Evolutionary conservation across 140 eudicot species (phyloP).

Genomic region (Bidens hawaiensis): DNA sequence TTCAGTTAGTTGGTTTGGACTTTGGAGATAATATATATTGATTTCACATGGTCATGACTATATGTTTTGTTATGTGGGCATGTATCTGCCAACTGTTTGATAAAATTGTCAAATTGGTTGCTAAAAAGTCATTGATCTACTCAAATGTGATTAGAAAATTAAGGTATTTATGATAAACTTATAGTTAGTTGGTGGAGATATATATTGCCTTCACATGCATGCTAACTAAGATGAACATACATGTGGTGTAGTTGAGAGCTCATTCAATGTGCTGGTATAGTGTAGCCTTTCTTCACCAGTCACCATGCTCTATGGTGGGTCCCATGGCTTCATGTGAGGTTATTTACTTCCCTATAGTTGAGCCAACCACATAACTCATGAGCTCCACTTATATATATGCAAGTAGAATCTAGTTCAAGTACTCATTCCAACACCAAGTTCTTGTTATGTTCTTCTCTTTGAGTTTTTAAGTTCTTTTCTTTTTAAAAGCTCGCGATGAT

Average conservation of each 20-base stretch:
- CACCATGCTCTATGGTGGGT: slow-evolving; percentile 18
- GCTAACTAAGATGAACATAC: slow-evolving; percentile 13
- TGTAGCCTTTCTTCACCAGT: slow-evolving; percentile 19
- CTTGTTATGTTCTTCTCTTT: slow-evolving; percentile 20
- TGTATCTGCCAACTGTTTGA: background rate
- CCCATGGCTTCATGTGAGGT: slow-evolving; percentile 55
- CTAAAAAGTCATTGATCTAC: background rate
- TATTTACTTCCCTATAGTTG: slow-evolving; percentile 28
- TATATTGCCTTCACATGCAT: slow-evolving; percentile 34
- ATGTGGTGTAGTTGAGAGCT: slow-evolving; percentile 42
- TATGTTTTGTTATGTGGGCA: slow-evolving; percentile 12
- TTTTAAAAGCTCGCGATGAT: background rate
- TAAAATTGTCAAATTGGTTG: background rate
- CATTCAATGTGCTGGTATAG: slow-evolving; percentile 45
- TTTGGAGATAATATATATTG: slow-evolving; percentile 10
- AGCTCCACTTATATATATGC: slow-evolving; percentile 26
- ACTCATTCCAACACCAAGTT: slow-evolving; percentile 24
- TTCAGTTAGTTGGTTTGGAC: slow-evolving; percentile 11
- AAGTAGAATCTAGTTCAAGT: slow-evolving; percentile 9
- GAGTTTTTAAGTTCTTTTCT: slow-evolving; percentile 19
- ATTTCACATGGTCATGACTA: slow-evolving; percentile 15
- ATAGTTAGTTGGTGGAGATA: slow-evolving; percentile 33
- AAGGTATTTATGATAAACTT: slow-evolving; percentile 29
- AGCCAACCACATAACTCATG: background rate
- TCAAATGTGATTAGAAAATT: background rate